These are phyloP conservation scores for Sextonia rubra DNA, from an alignment of 164 flowering plant species.

Conservation along the genomic window DNA sequence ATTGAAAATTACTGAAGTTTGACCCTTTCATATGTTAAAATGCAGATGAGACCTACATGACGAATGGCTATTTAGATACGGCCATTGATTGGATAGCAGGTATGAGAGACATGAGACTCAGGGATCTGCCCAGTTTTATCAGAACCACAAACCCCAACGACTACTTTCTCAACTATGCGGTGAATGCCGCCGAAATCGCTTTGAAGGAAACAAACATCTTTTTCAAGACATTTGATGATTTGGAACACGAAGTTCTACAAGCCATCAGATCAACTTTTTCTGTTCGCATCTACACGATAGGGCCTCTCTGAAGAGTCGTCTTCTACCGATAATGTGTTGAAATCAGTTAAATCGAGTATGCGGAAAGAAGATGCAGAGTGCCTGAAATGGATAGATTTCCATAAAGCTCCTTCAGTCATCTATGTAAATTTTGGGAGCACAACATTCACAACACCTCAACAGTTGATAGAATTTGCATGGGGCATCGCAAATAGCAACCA, in stretches of 20 bases:
- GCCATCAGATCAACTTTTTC: background rate
- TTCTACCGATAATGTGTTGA: too few species aligned
- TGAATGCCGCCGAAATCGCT: background rate
- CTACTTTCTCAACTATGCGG: constrained; percentile 3
- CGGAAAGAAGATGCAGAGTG: constrained; percentile 23
- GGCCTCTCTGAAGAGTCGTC: background rate
- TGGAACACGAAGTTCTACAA: background rate
- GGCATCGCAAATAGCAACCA: constrained; percentile 29
- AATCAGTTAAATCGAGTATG: background rate
- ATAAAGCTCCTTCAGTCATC: constrained; percentile 16
- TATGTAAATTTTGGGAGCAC: constrained; percentile 30
- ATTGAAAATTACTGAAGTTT: too few species aligned
- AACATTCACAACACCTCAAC: constrained; percentile 19
- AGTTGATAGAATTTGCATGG: constrained; percentile 29
- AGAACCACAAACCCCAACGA: constrained; percentile 3
- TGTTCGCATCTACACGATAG: background rate
- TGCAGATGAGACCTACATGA: constrained; percentile 3
- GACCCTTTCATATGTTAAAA: too few species aligned
- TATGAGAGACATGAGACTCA: constrained; percentile 1
- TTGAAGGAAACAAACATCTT: background rate
- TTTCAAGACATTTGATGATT: constrained; percentile 7
- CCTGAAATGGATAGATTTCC: constrained; percentile 20
- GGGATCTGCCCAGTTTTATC: background rate
- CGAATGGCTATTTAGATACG: constrained; percentile 3
- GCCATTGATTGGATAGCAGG: constrained; percentile 7